Conservation (phyloP, 2,329 filamentous ascomycete genomes). For the Aspergillus fijiensis region DNA sequence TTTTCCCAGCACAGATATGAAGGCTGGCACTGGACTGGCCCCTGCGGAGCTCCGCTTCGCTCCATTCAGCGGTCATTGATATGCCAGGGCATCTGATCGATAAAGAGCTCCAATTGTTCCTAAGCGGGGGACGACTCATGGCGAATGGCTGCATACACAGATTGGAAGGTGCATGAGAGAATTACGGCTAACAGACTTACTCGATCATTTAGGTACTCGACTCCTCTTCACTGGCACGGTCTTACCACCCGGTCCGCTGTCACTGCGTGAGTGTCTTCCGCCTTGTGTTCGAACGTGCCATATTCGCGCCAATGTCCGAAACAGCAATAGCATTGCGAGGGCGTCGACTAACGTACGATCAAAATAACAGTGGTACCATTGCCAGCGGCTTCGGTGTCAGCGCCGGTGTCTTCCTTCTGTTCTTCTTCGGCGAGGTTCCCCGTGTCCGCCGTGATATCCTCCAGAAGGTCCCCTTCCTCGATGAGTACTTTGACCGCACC, state of each 20-base stretch:
- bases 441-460: conserved; percentile 63
- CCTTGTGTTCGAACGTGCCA: background rate
- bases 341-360: conserved; percentile 10
- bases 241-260: conserved; percentile 43
- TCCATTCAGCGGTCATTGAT: background rate
- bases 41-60: background rate
- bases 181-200: conserved; percentile 20
- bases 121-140: background rate
- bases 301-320: background rate
- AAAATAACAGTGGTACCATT: conserved; percentile 42
- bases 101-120: background rate
- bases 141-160: background rate
- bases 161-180: background rate
- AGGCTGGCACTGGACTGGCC: background rate
- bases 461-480: conserved; percentile 59
- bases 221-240: conserved; percentile 50
- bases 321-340: background rate
- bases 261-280: conserved; percentile 47
- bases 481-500: conserved; percentile 56
- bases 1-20: background rate
- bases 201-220: conserved; percentile 48
- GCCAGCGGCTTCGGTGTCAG: conserved; percentile 57
- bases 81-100: background rate
- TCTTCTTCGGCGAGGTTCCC: conserved; percentile 65
- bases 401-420: conserved; percentile 59